Conservation (phyloP, 768 basidiomycete genomes). For the Boletus sensibilis region DNA sequence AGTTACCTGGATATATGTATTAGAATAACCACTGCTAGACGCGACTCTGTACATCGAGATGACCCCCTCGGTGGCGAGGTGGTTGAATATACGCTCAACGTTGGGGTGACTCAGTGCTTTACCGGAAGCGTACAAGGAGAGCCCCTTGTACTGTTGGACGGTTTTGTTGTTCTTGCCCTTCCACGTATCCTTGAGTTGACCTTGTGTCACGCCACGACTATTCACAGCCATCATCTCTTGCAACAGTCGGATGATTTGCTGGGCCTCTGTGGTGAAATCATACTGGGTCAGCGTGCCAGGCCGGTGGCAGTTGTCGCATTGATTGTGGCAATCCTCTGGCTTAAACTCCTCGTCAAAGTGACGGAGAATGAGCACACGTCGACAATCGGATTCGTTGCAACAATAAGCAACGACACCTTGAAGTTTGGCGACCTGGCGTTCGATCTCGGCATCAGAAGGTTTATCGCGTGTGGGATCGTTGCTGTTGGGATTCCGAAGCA, state of each 20-base stretch:
- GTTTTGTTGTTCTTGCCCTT: conserved; percentile 54
- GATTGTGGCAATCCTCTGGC: conserved; percentile 55
- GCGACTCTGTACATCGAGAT: conserved; percentile 47
- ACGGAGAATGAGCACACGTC: conserved; percentile 82
- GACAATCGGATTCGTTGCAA: conserved; percentile 77
- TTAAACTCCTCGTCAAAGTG: conserved; percentile 87
- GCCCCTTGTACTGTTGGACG: conserved; percentile 46
- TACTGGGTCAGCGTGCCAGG: conserved; percentile 42
- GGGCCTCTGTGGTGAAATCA: conserved; percentile 64
- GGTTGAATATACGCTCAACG: conserved; percentile 63
- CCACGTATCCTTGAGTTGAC: conserved; percentile 60
- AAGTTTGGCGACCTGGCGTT: conserved; percentile 64
- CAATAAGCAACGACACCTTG: conserved; percentile 78
- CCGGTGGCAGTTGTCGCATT: conserved; percentile 83
- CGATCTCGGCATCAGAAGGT: conserved; percentile 49
- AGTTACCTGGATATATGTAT: conserved; percentile 52
- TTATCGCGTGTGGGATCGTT: conserved; percentile 34
- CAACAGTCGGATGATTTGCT: conserved; percentile 57
- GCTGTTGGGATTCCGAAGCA: conserved; percentile 58
- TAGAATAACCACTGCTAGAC: conserved; percentile 48
- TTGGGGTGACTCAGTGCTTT: conserved; percentile 49
- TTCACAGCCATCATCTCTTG: conserved; percentile 42
- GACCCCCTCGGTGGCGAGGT: conserved; percentile 49
- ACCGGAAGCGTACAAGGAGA: conserved; percentile 55
- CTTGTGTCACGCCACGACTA: conserved; percentile 53